phyloP scores from a whole-genome alignment of 2,329 filamentous ascomycete species.

The Alternaria postmessia region DNA sequence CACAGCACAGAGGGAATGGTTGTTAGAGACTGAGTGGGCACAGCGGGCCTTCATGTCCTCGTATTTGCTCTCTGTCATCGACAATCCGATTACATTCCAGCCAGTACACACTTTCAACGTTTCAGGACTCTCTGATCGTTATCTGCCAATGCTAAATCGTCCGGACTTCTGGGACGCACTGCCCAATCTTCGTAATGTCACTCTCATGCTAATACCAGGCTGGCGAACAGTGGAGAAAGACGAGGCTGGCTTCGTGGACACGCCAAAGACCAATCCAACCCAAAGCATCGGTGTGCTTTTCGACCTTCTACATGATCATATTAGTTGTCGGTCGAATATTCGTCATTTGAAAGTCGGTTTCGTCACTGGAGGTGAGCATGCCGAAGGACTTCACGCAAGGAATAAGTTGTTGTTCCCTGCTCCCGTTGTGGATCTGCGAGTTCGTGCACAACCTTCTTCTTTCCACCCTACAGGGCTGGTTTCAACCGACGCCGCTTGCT shows the following conservation, averaged over 20 bases:
- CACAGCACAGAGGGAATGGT: slow-evolving; percentile 71
- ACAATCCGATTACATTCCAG: slow-evolving; percentile 64
- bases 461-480: slow-evolving; percentile 15
- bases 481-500: slow-evolving; percentile 15
- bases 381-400: slow-evolving; percentile 66
- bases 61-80: slow-evolving; percentile 70
- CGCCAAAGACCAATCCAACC: slow-evolving; percentile 60
- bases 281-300: slow-evolving; percentile 62
- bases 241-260: slow-evolving; percentile 61
- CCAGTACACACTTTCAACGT: slow-evolving; percentile 68
- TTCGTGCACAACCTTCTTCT: slow-evolving; percentile 11
- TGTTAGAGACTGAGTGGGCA: slow-evolving; percentile 73
- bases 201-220: slow-evolving; percentile 69
- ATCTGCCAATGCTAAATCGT: slow-evolving; percentile 64
- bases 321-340: slow-evolving; percentile 61
- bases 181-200: slow-evolving; percentile 62
- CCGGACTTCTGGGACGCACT: slow-evolving; percentile 70
- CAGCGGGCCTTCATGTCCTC: slow-evolving; percentile 73
- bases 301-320: slow-evolving; percentile 60
- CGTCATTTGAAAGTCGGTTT: slow-evolving; percentile 71
- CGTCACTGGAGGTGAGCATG: slow-evolving; percentile 72
- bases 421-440: slow-evolving; percentile 55
- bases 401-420: slow-evolving; percentile 70
- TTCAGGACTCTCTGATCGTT: slow-evolving; percentile 69
- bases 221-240: slow-evolving; percentile 68